Percentiles rank a stretch among this genome's conserved stretches.
phyloP scores from a whole-genome alignment of 768 basidiomycete genomes.

The Leccinum obscurum region DNA sequence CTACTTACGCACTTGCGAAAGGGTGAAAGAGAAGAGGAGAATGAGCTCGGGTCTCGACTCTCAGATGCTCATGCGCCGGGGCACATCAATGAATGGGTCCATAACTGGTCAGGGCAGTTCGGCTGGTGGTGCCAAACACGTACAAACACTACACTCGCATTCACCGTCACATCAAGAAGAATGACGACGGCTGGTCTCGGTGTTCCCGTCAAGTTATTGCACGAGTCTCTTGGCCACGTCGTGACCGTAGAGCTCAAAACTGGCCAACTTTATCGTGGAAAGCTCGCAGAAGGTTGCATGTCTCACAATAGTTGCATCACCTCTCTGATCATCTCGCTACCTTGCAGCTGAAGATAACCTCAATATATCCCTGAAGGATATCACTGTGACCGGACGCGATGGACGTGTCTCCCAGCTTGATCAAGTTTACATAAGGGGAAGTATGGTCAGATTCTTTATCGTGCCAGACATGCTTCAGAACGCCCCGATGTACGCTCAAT shows the following conservation, averaged over 20 bases:
- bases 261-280: constrained; percentile 95
- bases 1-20: background rate
- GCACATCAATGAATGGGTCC: background rate
- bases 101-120: background rate
- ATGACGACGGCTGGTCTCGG: constrained; percentile 68
- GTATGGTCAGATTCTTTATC: constrained; percentile 98
- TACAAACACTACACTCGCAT: constrained; percentile 18
- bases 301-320: constrained; percentile 5
- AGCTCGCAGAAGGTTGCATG: constrained; percentile 83
- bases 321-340: constrained; percentile 20
- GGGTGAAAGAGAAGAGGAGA: background rate
- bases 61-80: background rate
- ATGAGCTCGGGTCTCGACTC: background rate
- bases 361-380: constrained; percentile 94
- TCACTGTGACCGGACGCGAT: constrained; percentile 97
- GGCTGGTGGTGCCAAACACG: constrained; percentile 13
- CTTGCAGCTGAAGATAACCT: constrained; percentile 94
- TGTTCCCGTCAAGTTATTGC: constrained; percentile 94
- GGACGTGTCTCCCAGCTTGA: constrained; percentile 98
- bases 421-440: constrained; percentile 98
- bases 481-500: constrained; percentile 84
- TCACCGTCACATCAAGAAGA: constrained; percentile 14
- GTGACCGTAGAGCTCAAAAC: constrained; percentile 99
- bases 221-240: constrained; percentile 94
- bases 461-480: constrained; percentile 99